phyloP scores from a whole-genome alignment of 345 rosid species.

The Capsella bursapastoris region DNA sequence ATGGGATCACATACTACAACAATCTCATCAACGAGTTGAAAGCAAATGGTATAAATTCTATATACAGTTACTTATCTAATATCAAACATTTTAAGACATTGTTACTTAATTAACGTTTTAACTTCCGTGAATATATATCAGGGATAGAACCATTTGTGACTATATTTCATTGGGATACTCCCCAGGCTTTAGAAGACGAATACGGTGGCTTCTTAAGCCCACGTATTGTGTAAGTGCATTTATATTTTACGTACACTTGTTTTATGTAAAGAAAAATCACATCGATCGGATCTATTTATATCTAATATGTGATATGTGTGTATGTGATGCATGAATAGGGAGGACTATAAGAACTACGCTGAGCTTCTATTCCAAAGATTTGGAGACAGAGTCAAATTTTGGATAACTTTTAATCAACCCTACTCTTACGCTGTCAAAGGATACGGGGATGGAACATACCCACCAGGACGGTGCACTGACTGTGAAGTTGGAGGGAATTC shows the following conservation, averaged over 20 bases:
- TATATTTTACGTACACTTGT: no score
- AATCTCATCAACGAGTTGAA: constrained; percentile 49
- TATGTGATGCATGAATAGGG: constrained; percentile 31
- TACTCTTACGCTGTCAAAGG: constrained; percentile 22
- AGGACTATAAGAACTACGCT: constrained; percentile 49
- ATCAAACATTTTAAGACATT: not conserved
- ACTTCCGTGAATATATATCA: constrained; percentile 2
- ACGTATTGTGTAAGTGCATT: constrained; percentile 40
- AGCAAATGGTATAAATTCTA: constrained; percentile 18
- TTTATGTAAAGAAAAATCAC: no score
- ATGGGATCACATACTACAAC: constrained; percentile 54
- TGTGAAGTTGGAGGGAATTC: constrained; percentile 45
- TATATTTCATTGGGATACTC: constrained; percentile 46
- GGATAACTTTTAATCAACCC: constrained; percentile 47
- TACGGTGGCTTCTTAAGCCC: constrained; percentile 40
- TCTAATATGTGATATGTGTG: no score
- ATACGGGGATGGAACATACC: constrained; percentile 33
- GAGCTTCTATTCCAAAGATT: constrained; percentile 56
- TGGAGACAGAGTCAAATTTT: constrained; percentile 49
- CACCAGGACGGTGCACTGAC: constrained; percentile 45
- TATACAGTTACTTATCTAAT: not conserved
- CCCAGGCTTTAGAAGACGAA: constrained; percentile 43
- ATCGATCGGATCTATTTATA: not conserved
- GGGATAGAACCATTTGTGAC: constrained; percentile 45
- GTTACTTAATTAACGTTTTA: not conserved